Conservation (phyloP, 495 filamentous ascomycete genomes). For the Aspergillus haitiensis region DNA sequence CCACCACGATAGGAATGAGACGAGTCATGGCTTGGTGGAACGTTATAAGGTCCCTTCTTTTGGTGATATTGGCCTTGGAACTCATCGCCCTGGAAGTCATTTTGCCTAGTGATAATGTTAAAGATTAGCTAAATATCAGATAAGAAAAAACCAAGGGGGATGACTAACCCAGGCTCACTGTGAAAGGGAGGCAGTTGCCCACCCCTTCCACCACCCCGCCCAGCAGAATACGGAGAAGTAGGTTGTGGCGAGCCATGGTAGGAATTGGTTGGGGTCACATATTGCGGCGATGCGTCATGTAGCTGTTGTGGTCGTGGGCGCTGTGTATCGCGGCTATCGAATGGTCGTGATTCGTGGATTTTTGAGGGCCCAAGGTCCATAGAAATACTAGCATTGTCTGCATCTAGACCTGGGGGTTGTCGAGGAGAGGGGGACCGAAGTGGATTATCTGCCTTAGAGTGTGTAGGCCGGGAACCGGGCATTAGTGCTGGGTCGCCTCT, state of each 20-base stretch:
- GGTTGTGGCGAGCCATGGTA: constrained; percentile 66
- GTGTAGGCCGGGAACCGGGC: constrained; percentile 33
- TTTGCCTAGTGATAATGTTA: constrained; percentile 38
- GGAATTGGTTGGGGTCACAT: constrained; percentile 58
- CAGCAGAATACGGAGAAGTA: constrained; percentile 61
- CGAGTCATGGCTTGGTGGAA: constrained; percentile 51
- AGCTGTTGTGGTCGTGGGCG: constrained; percentile 35
- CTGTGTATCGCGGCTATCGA: constrained; percentile 33
- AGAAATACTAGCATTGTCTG: constrained; percentile 28
- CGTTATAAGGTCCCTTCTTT: constrained; percentile 55
- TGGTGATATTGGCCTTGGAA: constrained; percentile 56
- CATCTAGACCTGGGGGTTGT: constrained; percentile 37
- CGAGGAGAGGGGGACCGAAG: constrained; percentile 43
- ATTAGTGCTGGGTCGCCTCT: constrained; percentile 29
- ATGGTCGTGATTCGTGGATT: constrained; percentile 38
- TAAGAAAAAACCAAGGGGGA: constrained; percentile 12
- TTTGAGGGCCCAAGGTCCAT: constrained; percentile 28
- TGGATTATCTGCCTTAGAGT: constrained; percentile 28
- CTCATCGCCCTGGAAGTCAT: constrained; percentile 45
- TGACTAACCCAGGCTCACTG: constrained; percentile 23
- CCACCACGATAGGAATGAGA: constrained; percentile 57
- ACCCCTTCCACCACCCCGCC: constrained; percentile 54
- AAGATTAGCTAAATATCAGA: constrained; percentile 25
- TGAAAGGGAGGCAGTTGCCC: constrained; percentile 54
- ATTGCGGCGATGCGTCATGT: constrained; percentile 59